Conservation (phyloP, 305 asterid genomes). For the Solanum aculeatissimum region DNA sequence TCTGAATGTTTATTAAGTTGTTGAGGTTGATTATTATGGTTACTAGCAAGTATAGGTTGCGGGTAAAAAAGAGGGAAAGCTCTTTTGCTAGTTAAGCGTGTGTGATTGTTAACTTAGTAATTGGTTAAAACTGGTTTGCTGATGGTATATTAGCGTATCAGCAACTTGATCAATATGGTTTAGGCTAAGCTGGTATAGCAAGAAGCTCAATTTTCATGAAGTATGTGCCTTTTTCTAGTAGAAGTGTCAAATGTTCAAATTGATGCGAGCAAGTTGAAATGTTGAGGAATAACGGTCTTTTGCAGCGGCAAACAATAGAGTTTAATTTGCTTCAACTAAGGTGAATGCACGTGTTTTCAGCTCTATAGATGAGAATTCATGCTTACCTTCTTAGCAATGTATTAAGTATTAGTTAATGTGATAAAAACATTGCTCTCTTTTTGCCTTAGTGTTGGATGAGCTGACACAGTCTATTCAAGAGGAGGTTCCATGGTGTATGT, state of each 20-base stretch:
- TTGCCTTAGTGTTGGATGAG: too few relatives aligned
- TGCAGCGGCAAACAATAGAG: not conserved
- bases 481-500: too few relatives aligned
- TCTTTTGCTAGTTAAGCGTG: not conserved
- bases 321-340: not conserved
- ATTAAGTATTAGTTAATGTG: too few relatives aligned
- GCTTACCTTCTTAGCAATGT: not conserved
- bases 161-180: not conserved
- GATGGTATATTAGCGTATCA: not conserved
- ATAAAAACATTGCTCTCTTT: too few relatives aligned
- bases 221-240: not conserved
- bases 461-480: too few relatives aligned
- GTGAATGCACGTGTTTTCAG: not conserved
- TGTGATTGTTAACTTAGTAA: not conserved
- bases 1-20: not conserved
- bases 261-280: not conserved
- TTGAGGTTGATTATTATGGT: not conserved
- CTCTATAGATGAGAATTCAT: not conserved
- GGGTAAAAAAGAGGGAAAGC: not conserved
- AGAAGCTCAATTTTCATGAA: not conserved
- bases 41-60: not conserved
- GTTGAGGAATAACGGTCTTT: not conserved
- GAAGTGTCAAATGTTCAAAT: not conserved
- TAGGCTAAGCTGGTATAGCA: not conserved
- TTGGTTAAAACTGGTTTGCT: not conserved